Base-by-base conservation (phyloP, 2,329 filamentous ascomycete genomes). In the Drechslerella stenobrocha region DNA sequence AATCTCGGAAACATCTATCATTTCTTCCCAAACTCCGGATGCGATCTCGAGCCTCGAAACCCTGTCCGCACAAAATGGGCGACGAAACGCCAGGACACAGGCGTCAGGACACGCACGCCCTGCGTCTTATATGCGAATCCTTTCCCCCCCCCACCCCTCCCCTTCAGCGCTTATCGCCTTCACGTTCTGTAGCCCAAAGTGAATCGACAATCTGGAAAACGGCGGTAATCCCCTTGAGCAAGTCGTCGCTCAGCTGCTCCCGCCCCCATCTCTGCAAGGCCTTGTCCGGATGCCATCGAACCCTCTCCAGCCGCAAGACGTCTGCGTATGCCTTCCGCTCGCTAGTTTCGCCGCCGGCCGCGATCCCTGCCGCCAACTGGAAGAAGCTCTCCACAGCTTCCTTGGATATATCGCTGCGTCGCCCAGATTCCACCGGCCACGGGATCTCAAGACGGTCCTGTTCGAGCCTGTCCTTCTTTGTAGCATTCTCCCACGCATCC, bases 251-350 rank as follows among this genome's bases (percentile, higher is more conserved):
- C 48, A 95, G 84, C 11, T 81, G 80, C 64, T 83, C 79, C 0
- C 83, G 84, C 2, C 90, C 89, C 66, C 95, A 86, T 53, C 85
- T 84, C 78, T 96, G 93, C 79, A 96, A 90, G 58, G 97, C 88
- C 80, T 97, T 98, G 78, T 98, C 93, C 2, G 93, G 93, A 79
- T 98, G 93, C 93, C 93, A 98, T 13, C 90, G 82, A 15, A 97
- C 86, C 52, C 93, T 84, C 79, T 98, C 93, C 3, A 84, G 79
- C 77, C 95, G 96, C 52, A 97, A 79, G 3, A 82, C 75, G 44
- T 81, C 78, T 13, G 45, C 15, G 34, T 61, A 63, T 60, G 79
- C 77, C 7, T 69, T 71, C n/a, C 26, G 56, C 30, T 64, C 52
- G 4, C 46, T 5, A n/a, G 44, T 74, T 66, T n/a, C 69, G 72